Conservation (phyloP, 805 yeast genomes). For the Lachancea nothofagi region DNA sequence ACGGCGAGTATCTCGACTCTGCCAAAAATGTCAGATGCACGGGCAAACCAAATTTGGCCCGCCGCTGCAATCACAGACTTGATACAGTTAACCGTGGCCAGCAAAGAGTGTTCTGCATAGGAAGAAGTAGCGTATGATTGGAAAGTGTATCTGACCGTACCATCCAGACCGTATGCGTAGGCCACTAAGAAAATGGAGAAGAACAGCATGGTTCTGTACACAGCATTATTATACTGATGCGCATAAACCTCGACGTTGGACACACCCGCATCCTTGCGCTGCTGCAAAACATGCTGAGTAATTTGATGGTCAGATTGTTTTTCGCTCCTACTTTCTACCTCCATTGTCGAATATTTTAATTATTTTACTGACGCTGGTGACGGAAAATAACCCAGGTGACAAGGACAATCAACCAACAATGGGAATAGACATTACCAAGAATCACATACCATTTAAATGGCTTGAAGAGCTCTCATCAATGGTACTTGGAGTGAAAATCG, state of each 20-base stretch:
- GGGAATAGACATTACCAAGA: too few species aligned
- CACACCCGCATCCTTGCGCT: conserved; percentile 39
- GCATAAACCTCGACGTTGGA: conserved; percentile 50
- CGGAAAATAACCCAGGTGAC: too few species aligned
- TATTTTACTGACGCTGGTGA: too few species aligned
- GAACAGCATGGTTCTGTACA: conserved; percentile 39
- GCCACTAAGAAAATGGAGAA: conserved; percentile 33
- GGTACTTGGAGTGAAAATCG: too few species aligned
- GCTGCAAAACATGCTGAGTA: neutral
- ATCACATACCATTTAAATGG: too few species aligned
- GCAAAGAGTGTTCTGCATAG: conserved; percentile 43
- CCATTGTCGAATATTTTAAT: neutral
- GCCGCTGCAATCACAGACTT: conserved; percentile 55
- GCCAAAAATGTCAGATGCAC: conserved; percentile 54
- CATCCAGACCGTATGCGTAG: conserved; percentile 33
- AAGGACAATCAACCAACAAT: too few species aligned
- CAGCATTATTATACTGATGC: conserved; percentile 38
- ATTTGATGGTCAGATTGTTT: neutral
- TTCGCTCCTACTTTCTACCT: neutral
- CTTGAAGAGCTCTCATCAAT: too few species aligned
- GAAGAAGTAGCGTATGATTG: conserved; percentile 48
- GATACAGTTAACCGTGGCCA: conserved; percentile 48
- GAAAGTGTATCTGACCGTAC: conserved; percentile 41
- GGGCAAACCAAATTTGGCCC: conserved; percentile 50
- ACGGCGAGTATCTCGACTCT: conserved; percentile 43